These are phyloP conservation scores for Tetrahymena borealis DNA, from an alignment of 73 alveolate species.

Conservation along the genomic window DNA sequence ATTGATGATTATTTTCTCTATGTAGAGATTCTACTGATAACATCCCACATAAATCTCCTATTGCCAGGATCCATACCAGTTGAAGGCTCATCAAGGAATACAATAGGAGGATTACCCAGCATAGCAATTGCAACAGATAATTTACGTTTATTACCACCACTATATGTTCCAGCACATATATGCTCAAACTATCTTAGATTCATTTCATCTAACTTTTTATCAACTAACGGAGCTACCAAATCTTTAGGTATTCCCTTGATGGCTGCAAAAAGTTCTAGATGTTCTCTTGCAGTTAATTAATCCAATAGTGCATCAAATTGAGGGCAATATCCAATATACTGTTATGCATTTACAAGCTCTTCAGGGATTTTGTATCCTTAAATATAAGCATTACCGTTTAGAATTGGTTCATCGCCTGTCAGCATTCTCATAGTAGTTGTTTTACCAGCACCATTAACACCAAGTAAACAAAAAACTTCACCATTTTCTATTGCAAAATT, in stretches of 20 bases:
- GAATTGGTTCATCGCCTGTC: constrained; percentile 84
- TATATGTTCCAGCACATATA: constrained; percentile 75
- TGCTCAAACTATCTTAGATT: constrained; percentile 70
- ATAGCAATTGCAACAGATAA: constrained; percentile 97
- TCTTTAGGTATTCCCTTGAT: constrained; percentile 88
- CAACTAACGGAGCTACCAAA: constrained; percentile 54
- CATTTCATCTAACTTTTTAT: constrained; percentile 83
- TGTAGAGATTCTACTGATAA: constrained; percentile 83
- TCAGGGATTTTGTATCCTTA: constrained; percentile 76
- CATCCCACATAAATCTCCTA: constrained; percentile 96
- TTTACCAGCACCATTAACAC: constrained; percentile 99
- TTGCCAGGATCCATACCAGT: constrained; percentile 99
- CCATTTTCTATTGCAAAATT: constrained; percentile 89
- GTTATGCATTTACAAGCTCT: constrained; percentile 75
- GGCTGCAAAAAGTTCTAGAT: constrained; percentile 85
- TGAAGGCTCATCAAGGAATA: constrained; percentile 96
- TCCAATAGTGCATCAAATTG: constrained; percentile 94
- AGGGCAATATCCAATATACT: constrained; percentile 96
- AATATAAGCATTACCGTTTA: constrained; percentile 77
- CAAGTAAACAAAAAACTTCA: constrained; percentile 95
- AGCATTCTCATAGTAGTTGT: constrained; percentile 94
- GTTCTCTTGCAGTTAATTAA: constrained; percentile 91
- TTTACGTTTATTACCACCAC: constrained; percentile 97
- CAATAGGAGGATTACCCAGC: constrained; percentile 98
- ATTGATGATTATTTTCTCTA: constrained; percentile 85